Conservation (phyloP, 208 protist genomes). For the Trypanosoma avium region DNA sequence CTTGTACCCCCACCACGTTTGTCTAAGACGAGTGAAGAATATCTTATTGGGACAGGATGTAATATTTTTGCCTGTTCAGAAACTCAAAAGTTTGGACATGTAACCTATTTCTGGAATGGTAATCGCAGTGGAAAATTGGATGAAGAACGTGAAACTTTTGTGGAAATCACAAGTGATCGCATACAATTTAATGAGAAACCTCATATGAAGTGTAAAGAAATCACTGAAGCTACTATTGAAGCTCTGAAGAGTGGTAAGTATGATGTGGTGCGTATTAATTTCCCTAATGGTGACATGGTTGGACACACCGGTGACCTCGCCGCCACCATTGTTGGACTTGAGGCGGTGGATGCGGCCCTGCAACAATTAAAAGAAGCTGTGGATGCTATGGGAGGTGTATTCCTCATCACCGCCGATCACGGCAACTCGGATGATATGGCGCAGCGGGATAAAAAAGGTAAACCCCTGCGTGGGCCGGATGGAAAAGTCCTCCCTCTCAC, state of each 20-base stretch:
- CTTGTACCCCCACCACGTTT: slow-evolving; percentile 92
- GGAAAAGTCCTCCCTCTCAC: slow-evolving; percentile 86
- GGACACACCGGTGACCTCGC: slow-evolving; percentile 94
- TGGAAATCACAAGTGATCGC: slow-evolving; percentile 88
- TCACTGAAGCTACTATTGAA: slow-evolving; percentile 88
- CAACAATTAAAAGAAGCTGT: slow-evolving; percentile 81
- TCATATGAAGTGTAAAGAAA: slow-evolving; percentile 93
- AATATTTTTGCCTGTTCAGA: slow-evolving; percentile 93
- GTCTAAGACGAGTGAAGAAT: slow-evolving; percentile 87
- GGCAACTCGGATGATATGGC: slow-evolving; percentile 96
- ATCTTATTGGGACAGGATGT: slow-evolving; percentile 79
- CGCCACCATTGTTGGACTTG: slow-evolving; percentile 73
- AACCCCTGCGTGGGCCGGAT: slow-evolving; percentile 64
- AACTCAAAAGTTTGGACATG: slow-evolving; percentile 97
- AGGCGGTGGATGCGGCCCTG: slow-evolving; percentile 89
- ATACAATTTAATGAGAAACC: slow-evolving; percentile 94
- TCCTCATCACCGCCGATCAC: slow-evolving; percentile 94
- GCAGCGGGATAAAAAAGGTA: slow-evolving; percentile 92
- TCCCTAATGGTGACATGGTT: slow-evolving; percentile 96
- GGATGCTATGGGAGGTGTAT: slow-evolving; percentile 81
- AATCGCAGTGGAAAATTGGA: slow-evolving; percentile 93
- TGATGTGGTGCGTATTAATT: slow-evolving; percentile 94
- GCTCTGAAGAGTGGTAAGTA: slow-evolving; percentile 90
- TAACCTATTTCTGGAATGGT: slow-evolving; percentile 97
- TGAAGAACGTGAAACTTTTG: slow-evolving; percentile 89